Base-by-base conservation (phyloP, 2,329 filamentous ascomycete genomes). In the Trichophyton rubrum region DNA sequence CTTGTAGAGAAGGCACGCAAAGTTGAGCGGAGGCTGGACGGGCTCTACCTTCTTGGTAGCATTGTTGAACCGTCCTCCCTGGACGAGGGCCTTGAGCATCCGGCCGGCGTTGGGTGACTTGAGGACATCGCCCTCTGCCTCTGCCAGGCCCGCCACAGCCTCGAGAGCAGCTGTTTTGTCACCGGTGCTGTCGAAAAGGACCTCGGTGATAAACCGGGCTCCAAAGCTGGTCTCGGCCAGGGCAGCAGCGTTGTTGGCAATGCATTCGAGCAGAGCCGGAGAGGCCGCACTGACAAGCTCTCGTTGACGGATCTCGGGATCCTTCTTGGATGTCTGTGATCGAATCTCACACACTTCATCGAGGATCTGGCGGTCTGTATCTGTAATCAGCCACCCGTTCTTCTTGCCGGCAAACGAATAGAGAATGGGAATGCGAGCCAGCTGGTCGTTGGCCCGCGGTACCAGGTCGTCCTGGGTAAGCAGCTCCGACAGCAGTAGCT, bases 321-420 rank as follows among this genome's bases (percentile, higher is more conserved):
- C 90, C 75, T 99, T 99, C 77, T 97, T 99, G 65, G 89, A 95
- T 1, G 91, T 97, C 13, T 82, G 85, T 66, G 85, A 83, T 59
- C 93, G 85, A 64, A 95, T 87, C 60, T 84, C 82, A 69, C 89
- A 87, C 24, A 96, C 77, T 72, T 96, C 88, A 61, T 83, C 79
- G 3, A 99, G 78, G 13, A 93, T 74, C 60, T 87, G 82, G 40
- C 89, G 75, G 64, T 90, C 86, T 38, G 80, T 80, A 9, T 79
- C 74, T 15, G 82, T 79, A 61, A 89, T 81, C 62, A 87, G 77
- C 79, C 82, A 85, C 68, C 83, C 85, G 3, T 79, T 76, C 51
- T 79, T 75, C 35, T 77, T 73, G n/a, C 80, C 77, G 1, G 88
- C 86, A 63, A 96, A 88, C 4, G 90, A 86, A 69, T 95, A 96